Evolutionary conservation across 169 alveolate genomes (phyloP), one percentile per base, ranked within the genome.

Genomic region (Eimeria maxima): DNA sequence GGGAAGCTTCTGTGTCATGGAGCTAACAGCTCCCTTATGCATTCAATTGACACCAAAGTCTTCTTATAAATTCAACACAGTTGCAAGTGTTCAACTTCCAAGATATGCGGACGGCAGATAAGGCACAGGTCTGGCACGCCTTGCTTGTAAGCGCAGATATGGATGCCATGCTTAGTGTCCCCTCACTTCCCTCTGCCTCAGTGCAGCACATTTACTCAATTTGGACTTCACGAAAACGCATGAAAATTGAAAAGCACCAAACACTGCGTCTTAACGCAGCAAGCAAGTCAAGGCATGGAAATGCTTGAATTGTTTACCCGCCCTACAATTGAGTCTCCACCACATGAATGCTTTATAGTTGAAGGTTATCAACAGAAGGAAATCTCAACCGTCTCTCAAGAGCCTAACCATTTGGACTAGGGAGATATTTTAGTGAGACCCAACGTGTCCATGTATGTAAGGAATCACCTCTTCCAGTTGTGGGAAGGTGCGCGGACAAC

Each of bases 391-490:
- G 38, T 33, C 38, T 33, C 38, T 16, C 10, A 27, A 60, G n/a
- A 24, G 14, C 44, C 74, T n/a, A 5, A n/a, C 74, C 14, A 29
- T 27, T 42, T 38, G 29, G 38, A 33, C 3, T 73, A 73, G 83
- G 33, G 83, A 14, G 53, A 73, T 0, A 2, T 14, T 16, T 14
- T 8, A 73, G 14, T 14, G 83, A 16, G 11, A 50, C 14, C 91
- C 27, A 29, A 53, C 44, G 16, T 16, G 73, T 53, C 71, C 42
- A n/a, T 14, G 71, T 10, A 42, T 29, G 53, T 16, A 14, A 55
- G 29, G 45, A 29, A 69, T 87, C 65, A 87, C 93, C 80, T 87
- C 93, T 87, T 57, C 93, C 83, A 87, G 47, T 24, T 87, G 93
- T 7, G 93, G 93, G 53, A 87, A 60, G 81, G 45, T 42, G 83